Evolutionary conservation across 768 basidiomycete species (phyloP).

Genomic region (Austroboletus festivus): DNA sequence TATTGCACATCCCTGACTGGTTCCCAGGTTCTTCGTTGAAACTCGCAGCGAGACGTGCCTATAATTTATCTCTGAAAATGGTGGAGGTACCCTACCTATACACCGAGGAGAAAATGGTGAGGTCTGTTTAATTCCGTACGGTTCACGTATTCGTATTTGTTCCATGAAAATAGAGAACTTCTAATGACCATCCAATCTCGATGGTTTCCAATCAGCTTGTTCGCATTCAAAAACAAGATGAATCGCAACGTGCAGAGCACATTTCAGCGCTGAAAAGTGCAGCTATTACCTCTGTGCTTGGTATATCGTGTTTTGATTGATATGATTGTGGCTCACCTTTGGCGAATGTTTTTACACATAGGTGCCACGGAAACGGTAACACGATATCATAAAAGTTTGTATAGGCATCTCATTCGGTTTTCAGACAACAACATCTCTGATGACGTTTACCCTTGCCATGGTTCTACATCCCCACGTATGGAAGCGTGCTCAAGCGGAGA

Average conservation of each 20-base stretch:
- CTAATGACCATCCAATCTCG: background rate
- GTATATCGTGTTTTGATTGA: background rate
- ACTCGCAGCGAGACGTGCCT: background rate
- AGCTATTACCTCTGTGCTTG: background rate
- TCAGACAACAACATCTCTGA: no score
- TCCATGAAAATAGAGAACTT: background rate
- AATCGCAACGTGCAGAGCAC: background rate
- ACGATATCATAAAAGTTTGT: background rate
- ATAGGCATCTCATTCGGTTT: background rate
- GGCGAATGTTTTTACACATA: background rate
- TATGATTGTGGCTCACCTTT: background rate
- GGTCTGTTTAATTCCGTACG: no score
- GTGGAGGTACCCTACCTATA: constrained; percentile 2
- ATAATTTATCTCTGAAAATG: background rate
- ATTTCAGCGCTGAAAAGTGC: constrained; percentile 1
- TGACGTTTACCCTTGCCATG: no score
- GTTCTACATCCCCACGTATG: no score
- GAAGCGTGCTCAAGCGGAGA: no score
- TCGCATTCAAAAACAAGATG: background rate
- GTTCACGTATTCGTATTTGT: no score
- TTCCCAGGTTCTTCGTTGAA: constrained; percentile 11
- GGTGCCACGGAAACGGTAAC: constrained; percentile 4
- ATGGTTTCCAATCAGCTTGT: constrained; percentile 6
- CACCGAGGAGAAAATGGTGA: constrained; percentile 1
- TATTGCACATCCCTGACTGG: constrained; percentile 24